Evolutionary conservation across 768 basidiomycete genomes (phyloP), one percentile per base, ranked within the genome.

Genomic region (Boletus rubescentipes): DNA sequence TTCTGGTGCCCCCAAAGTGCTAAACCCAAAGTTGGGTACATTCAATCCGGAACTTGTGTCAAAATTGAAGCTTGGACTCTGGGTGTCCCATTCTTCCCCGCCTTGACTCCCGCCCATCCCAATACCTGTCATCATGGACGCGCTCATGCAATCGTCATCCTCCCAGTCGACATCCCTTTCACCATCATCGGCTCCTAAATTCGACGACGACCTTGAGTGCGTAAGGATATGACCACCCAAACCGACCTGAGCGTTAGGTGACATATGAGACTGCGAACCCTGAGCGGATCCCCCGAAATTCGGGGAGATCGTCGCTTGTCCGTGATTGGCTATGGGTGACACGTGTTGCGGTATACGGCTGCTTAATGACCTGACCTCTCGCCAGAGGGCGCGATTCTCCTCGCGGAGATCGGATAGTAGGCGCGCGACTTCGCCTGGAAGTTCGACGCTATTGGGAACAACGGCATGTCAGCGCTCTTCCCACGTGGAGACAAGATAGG

Each of bases 381-480:
- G 59, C 77, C 79, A 82, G 53, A 91, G 76, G 26, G 82, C 72
- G 42, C 80, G 71, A 59, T 89, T 87, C 67, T 91, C 89, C 8
- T 89, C 87, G 45, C 84, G 78, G 78, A 91, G 86, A 9, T 83
- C 79, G 14, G 73, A 72, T 9, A 92, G 77, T 14, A 64, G 57
- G 49, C 60, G 62, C 5, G 71, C 73, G 47, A 89, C 87, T 77
- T 92, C 90, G 7, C 89, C 87, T 2, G 90, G 90, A 30, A 91
- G 77, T 69, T 91, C 89, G 36, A 91, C 83, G 26, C 89, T 83
- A 57, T 47, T 15, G 65, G 83, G 83, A 49, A 82, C 45, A 37
- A 20, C 9, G 11, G 16, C 4, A n/a, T 2, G 23, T 71, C 12
- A 57, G 51, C 20, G 12, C 35, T n/a, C 23, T 31, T 32, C 21